A percentile compares a stretch with the other conserved stretches of the same genome.
phyloP scores from a whole-genome alignment of 2,329 filamentous ascomycete genomes.

The Colletotrichum navitas region DNA sequence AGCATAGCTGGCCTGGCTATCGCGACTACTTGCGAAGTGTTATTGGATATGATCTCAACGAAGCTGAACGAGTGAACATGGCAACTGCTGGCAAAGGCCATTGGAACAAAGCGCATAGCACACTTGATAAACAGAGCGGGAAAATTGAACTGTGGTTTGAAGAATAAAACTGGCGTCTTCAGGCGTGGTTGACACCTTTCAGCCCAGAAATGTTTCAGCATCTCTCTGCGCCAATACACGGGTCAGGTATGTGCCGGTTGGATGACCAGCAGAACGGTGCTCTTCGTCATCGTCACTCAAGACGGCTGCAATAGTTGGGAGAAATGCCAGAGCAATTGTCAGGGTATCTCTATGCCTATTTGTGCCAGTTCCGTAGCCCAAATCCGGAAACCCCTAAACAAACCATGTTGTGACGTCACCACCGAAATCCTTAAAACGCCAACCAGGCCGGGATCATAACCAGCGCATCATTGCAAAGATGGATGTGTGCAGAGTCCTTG shows the following conservation, averaged over 20 bases:
- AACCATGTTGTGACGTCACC: slow-evolving; percentile 31
- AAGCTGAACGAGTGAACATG: slow-evolving; percentile 9
- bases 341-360: slow-evolving; percentile 42
- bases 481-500: background rate
- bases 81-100: background rate
- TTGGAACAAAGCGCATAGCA: slow-evolving; percentile 24
- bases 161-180: background rate
- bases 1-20: slow-evolving; percentile 10
- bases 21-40: slow-evolving; percentile 1
- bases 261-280: too few relatives aligned
- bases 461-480: slow-evolving; percentile 28
- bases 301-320: background rate
- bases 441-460: slow-evolving; percentile 24
- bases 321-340: slow-evolving; percentile 41
- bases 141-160: slow-evolving; percentile 23
- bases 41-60: background rate
- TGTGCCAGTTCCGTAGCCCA: slow-evolving; percentile 30
- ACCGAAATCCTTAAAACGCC: slow-evolving; percentile 35
- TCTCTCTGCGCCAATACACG: too few relatives aligned
- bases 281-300: background rate
- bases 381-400: slow-evolving; percentile 31
- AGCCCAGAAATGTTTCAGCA: too few relatives aligned
- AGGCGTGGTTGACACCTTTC: background rate
- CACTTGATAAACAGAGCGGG: slow-evolving; percentile 7
- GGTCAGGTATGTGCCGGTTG: too few relatives aligned